Base-by-base conservation (phyloP, 2,329 filamentous ascomycete species). In the Lachnellula arida region DNA sequence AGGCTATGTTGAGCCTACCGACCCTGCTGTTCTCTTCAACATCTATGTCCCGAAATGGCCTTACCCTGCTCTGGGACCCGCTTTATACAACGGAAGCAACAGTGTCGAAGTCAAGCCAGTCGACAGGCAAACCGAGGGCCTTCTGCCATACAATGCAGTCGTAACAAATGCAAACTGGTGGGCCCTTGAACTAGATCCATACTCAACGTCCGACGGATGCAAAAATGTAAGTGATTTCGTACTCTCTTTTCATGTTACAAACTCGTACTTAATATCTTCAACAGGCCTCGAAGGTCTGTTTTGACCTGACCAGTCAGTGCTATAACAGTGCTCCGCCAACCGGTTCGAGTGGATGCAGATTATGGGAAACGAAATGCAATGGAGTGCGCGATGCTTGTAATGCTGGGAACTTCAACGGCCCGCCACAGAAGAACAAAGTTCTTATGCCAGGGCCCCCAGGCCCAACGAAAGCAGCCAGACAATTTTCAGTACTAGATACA, bases 131-230 rank as follows among this genome's bases (percentile, higher is more conserved):
- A 71, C 65, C 3, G 73, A 78, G 42, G 84, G 83, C 12, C 70
- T 77, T 12, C 74, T 82, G 51, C 85, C 85, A 0, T 53, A 65
- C 1, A 72, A 76, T 63, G 87, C 82, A 66, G 73, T 88, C 39
- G 66, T 85, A 57, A 81, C 83, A 66, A 89, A 88, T 67, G 86
- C 75, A 56, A 89, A 91, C 73, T 91, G 86, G 87, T 88, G 85
- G 71, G 86, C 79, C 51, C 74, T 78, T 57, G 79, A 88, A 65
- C 76, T 89, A 1, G 69, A 79, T 0, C 64, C 71, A 8, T 89
- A 87, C 72, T 73, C 72, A 4, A 73, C 74, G 46, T 76, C 84
- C 66, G 67, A 67, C 1, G 78, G 78, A 14, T 90, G 87, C 75
- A 89, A 83, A 81, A 75, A 60, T 52, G 73, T 74, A 67, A 61